Percentiles rank a stretch among this genome's conserved stretches.
These are phyloP conservation scores for Penicillium diatomitis DNA, from an alignment of 495 filamentous ascomycete species.

Conservation along the genomic window DNA sequence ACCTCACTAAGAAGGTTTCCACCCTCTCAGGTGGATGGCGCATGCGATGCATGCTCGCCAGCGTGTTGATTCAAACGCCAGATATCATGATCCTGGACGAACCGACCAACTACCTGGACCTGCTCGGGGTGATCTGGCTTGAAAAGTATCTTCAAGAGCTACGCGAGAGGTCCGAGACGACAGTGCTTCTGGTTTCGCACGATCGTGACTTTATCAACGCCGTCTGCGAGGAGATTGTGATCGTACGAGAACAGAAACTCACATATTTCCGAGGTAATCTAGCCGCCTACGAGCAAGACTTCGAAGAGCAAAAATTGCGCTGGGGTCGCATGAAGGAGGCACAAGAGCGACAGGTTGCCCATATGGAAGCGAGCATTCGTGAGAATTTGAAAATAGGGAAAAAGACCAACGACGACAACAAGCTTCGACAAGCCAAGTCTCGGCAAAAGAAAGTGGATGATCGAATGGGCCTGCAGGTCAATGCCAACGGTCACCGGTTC, in stretches of 20 bases:
- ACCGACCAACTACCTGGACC: slow-evolving; percentile 77
- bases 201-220: slow-evolving; percentile 66
- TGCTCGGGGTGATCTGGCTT: slow-evolving; percentile 76
- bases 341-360: slow-evolving; percentile 63
- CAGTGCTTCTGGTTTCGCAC: slow-evolving; percentile 66
- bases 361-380: slow-evolving; percentile 68
- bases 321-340: slow-evolving; percentile 69
- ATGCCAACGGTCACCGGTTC: slow-evolving; percentile 60
- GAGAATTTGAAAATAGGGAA: slow-evolving; percentile 60
- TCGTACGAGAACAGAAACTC: slow-evolving; percentile 54
- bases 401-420: slow-evolving; percentile 67
- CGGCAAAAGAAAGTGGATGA: slow-evolving; percentile 76
- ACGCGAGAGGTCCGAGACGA: slow-evolving; percentile 26
- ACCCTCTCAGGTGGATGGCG: slow-evolving; percentile 72
- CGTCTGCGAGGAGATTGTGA: slow-evolving; percentile 66
- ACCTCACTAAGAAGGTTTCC: slow-evolving; percentile 45
- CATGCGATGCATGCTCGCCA: slow-evolving; percentile 62
- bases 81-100: slow-evolving; percentile 81
- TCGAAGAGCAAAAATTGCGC: slow-evolving; percentile 53
- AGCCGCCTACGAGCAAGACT: slow-evolving; percentile 55
- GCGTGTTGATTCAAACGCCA: slow-evolving; percentile 55
- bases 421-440: slow-evolving; percentile 66
- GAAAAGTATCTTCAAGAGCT: slow-evolving; percentile 56
- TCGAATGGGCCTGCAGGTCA: slow-evolving; percentile 63
- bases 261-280: slow-evolving; percentile 64